A percentile compares a stretch with the other conserved stretches of the same genome.
Evolutionary conservation across 177 flowering plant genomes (phyloP).

Genomic region (Vitis hybrid): DNA sequence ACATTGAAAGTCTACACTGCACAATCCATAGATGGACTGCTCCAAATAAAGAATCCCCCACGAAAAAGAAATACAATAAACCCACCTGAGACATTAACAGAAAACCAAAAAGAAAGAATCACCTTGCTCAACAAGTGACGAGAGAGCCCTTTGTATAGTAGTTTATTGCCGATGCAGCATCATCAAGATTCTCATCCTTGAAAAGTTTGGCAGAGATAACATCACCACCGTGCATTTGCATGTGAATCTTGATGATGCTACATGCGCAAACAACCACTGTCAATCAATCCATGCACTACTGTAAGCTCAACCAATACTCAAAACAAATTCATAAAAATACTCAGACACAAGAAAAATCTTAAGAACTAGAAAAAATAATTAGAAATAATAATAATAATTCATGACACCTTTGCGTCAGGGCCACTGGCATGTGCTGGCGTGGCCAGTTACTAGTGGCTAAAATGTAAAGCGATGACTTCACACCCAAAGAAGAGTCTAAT

Average conservation of each 20-base stretch:
- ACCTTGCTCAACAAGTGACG: not conserved
- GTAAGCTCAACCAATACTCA: not conserved
- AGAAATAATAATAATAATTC: not conserved
- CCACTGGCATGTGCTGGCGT: constrained; percentile 5
- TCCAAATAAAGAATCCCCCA: too few relatives aligned
- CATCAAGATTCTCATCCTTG: constrained; percentile 62
- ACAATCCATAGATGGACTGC: too few relatives aligned
- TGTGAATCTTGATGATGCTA: constrained; percentile 54
- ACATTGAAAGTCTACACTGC: too few relatives aligned
- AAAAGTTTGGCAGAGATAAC: constrained; percentile 1
- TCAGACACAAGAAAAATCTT: not conserved
- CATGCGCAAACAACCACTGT: constrained; percentile 41
- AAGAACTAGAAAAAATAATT: not conserved
- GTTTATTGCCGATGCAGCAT: constrained; percentile 60
- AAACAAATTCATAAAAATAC: not conserved
- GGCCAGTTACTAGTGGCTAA: not conserved
- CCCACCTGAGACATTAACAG: too few relatives aligned
- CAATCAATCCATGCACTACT: constrained; percentile 11
- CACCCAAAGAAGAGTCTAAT: constrained; percentile 2
- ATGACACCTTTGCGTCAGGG: constrained; percentile 3
- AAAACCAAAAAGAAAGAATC: too few relatives aligned
- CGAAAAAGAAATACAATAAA: too few relatives aligned
- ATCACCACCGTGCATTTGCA: constrained; percentile 22
- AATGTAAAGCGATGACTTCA: not conserved
- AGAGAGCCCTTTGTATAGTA: not conserved